Evolutionary conservation across 257 asterid species (phyloP), one percentile per base, ranked within the genome.

Genomic region (Ilex asprella): DNA sequence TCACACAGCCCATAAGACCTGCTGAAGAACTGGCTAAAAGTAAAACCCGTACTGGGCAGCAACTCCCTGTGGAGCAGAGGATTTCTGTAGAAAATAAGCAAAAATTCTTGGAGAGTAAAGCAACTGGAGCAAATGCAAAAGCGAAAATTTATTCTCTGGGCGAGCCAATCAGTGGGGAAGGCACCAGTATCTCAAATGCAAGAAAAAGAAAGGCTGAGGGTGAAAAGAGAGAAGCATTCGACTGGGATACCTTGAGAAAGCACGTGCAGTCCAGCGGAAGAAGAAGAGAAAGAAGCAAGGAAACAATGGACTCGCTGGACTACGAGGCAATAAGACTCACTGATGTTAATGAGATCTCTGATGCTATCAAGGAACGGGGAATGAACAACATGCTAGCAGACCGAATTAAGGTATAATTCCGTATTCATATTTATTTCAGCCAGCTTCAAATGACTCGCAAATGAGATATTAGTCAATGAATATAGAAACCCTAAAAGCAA

Each of bases 231-330:
- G 80, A 74, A 58, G 75, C 76, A 32, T 67, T 79, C 67, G 81
- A 83, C 7, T 92, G 99, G 99, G 99, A 92, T 82, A 68, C 64
- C 67, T 72, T 92, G 79, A 86, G 97, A 78, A 82, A 67, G 81
- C 80, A 78, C 72, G 94, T 73, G n/a, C 75, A 67, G 21, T 47
- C 75, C 12, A 74, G 73, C 67, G 21, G 62, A 59, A 87, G 82
- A 61, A 79, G 61, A 51, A 80, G 63, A 60, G 92, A 65, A 63
- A 76, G 89, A 70, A 73, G 78, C 75, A 67, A 66, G 73, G 81
- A 83, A 67, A 60, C 86, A 58, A 73, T 81, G 92, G 99, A 93
- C 71, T 84, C 96, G 21, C 53, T 93, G 60, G 89, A 93, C 70
- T 93, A 87, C 31, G 96, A 87, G 70, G 82, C 83, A 44, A 13